Evolutionary conservation across 768 basidiomycete genomes (phyloP), one percentile per base, ranked within the genome.

Genomic region (Leccinum variicolor): DNA sequence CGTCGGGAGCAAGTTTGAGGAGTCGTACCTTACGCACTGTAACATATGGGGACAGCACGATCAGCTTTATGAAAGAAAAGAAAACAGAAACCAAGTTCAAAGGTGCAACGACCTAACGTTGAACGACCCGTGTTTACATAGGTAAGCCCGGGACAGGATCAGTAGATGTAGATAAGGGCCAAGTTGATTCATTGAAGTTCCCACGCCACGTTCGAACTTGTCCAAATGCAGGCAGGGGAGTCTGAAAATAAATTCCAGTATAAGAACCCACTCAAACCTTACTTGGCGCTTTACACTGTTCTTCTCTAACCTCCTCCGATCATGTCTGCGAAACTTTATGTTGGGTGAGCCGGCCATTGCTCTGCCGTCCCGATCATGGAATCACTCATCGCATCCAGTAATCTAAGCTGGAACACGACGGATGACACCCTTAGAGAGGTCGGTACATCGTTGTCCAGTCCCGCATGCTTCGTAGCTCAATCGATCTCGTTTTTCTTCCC

Each of bases 281-380:
- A 55, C n/a, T 55, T 15, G 5, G 53, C 29, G 17, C 53, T 33
- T 56, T 15, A 17, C 51, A 56, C 62, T 50, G 63, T 45, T 68
- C 51, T 63, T 41, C 61, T 13, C 26, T 58, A 53, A 60, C 56
- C 52, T 26, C 48, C 54, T 57, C 45, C 53, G 25, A 65, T 50
- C 68, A 73, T 73, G 72, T 15, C 69, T 28, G 52, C 70, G 60
- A 72, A 72, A 62, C 8, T 72, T 52, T 72, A 73, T 50, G 70
- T 72, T 51, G 70, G 70, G 70, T 73, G 62, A 65, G 68, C 51
- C n/a, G 36, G 39, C 39, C 36, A 9, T 4, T 2, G 23, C n/a
- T 57, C 3, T 14, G 34, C 26, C 46, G n/a, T 52, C 48, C 21
- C 3, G 41, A 33, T 52, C 53, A 7, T 8, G 0, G 15, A 45